phyloP scores from a whole-genome alignment of 257 asterid species.

The Paraleonurus japonicus region DNA sequence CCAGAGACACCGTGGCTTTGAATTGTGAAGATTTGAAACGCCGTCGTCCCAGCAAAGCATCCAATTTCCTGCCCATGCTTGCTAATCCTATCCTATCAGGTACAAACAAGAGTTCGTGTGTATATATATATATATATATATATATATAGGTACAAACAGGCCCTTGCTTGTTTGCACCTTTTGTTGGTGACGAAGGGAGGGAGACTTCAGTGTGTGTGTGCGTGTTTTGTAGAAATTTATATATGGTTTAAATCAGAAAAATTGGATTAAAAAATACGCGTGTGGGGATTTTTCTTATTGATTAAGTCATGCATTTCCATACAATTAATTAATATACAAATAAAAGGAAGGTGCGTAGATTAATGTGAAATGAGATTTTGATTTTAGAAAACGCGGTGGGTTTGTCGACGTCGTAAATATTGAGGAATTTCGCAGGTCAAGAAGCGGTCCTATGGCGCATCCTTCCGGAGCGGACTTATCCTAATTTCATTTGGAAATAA shows the following conservation, averaged over 20 bases:
- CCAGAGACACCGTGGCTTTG: conserved; percentile 52
- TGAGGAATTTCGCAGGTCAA: conserved; percentile 1
- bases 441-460: conserved; percentile 30
- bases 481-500: neutral
- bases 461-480: neutral
- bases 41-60: conserved; percentile 54
- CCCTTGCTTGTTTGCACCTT: conserved; percentile 52
- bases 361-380: neutral
- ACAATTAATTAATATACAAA: too few species aligned
- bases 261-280: conserved; percentile 17
- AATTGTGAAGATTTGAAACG: conserved; percentile 43
- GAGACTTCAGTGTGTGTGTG: conserved; percentile 5
- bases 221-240: neutral
- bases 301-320: conserved; percentile 22
- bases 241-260: neutral
- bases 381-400: conserved; percentile 24
- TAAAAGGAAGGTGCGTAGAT: neutral
- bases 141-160: conserved; percentile 37
- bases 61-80: conserved; percentile 73
- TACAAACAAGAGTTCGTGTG: neutral
- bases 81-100: neutral
- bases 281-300: conserved; percentile 42
- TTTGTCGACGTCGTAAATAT: conserved; percentile 17
- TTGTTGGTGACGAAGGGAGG: conserved; percentile 39
- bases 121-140: neutral